Percentiles rank a stretch among this genome's conserved stretches.
phyloP scores from a whole-genome alignment of 768 basidiomycete genomes.

The Boletus vinaceobasis region DNA sequence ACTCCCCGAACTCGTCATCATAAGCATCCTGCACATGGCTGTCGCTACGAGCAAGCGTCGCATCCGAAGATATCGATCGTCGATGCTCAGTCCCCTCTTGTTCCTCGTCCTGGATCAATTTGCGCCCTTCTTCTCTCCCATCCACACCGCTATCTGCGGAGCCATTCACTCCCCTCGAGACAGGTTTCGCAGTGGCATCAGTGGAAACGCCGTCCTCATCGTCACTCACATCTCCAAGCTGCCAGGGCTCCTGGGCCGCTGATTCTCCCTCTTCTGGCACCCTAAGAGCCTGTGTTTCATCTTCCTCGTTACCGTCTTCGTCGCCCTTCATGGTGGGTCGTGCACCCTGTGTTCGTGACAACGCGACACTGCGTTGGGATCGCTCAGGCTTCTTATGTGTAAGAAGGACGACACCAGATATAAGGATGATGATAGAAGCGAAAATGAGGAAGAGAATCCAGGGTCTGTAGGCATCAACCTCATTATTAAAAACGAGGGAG shows the following conservation, averaged over 20 bases:
- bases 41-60: slow-evolving; percentile 29
- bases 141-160: slow-evolving; percentile 12
- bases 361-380: slow-evolving; percentile 26
- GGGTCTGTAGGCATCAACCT: slow-evolving; percentile 78
- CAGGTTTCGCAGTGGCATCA: slow-evolving; percentile 35
- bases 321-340: slow-evolving; percentile 23
- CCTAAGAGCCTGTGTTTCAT: slow-evolving; percentile 38
- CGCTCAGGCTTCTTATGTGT: slow-evolving; percentile 87
- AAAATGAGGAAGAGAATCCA: slow-evolving; percentile 91
- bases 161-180: slow-evolving; percentile 16
- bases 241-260: slow-evolving; percentile 48
- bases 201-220: slow-evolving; percentile 50
- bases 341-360: slow-evolving; percentile 20
- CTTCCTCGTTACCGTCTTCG: slow-evolving; percentile 27
- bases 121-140: slow-evolving; percentile 40
- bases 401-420: slow-evolving; percentile 88
- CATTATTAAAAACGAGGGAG: slow-evolving; percentile 76
- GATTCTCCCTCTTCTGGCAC: slow-evolving; percentile 39
- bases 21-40: slow-evolving; percentile 10
- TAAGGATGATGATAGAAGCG: slow-evolving; percentile 79
- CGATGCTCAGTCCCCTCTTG: slow-evolving; percentile 35
- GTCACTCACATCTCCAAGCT: slow-evolving; percentile 70
- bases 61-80: slow-evolving; percentile 36
- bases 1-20: slow-evolving; percentile 36
- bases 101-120: slow-evolving; percentile 38